Percentiles rank a stretch among this genome's conserved stretches.
Conservation (phyloP, 208 protist genomes). For the Trypanosoma theileri region DNA sequence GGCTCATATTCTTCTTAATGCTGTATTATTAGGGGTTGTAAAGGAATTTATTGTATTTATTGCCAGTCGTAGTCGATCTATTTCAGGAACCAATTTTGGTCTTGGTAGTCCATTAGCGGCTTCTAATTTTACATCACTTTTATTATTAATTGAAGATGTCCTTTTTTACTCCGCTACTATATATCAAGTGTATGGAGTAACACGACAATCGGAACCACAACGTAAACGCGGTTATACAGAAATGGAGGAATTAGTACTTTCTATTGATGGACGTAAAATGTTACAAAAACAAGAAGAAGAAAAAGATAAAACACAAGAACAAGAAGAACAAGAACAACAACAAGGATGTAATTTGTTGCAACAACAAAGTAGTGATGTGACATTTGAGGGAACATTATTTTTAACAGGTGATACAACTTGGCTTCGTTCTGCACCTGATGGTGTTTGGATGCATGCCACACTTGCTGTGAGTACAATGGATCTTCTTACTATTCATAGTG, state of each 20-base stretch:
- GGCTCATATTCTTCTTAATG: slow-evolving; percentile 44
- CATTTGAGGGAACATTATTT: slow-evolving; percentile 1
- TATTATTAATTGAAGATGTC: slow-evolving; percentile 62
- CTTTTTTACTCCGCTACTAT: slow-evolving; percentile 61
- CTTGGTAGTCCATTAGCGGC: slow-evolving; percentile 40
- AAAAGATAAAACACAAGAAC: neutral
- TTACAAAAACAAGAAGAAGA: no score
- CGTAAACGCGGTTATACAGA: slow-evolving; percentile 49
- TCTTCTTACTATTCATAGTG: slow-evolving; percentile 48
- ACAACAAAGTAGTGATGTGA: neutral
- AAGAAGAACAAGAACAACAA: slow-evolving; percentile 8
- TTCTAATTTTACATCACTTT: slow-evolving; percentile 54
- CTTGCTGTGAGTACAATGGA: slow-evolving; percentile 69
- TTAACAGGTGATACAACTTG: slow-evolving; percentile 19
- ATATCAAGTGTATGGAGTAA: slow-evolving; percentile 8
- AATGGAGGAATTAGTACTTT: slow-evolving; percentile 44
- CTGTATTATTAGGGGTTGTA: slow-evolving; percentile 53
- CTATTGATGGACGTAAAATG: neutral
- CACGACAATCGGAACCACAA: neutral
- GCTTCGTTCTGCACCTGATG: slow-evolving; percentile 54
- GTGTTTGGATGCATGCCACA: slow-evolving; percentile 68
- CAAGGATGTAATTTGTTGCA: neutral
- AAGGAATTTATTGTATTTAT: slow-evolving; percentile 41
- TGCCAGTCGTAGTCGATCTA: slow-evolving; percentile 5
- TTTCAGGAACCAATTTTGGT: slow-evolving; percentile 26